Conservation (phyloP, 805 yeast genomes). For the Ogataea haglerorum region DNA sequence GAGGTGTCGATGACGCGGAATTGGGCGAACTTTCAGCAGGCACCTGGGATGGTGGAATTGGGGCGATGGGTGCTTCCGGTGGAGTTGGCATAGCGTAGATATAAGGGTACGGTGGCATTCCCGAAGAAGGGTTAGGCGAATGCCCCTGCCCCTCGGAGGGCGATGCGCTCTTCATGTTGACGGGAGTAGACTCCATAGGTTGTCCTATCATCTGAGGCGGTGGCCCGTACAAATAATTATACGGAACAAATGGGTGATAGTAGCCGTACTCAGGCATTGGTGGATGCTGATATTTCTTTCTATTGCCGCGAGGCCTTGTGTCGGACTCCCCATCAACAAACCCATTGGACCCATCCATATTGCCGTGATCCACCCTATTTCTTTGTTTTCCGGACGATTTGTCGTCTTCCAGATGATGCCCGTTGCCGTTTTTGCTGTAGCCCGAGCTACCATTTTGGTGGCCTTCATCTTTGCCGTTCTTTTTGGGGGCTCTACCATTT, state of each 20-base stretch:
- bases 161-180: slow-evolving; percentile 1
- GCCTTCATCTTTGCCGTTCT: slow-evolving; percentile 16
- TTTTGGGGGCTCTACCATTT: slow-evolving; percentile 5
- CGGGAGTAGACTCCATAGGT: slow-evolving; percentile 1
- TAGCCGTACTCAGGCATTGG: slow-evolving; percentile 15
- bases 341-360: slow-evolving; percentile 2
- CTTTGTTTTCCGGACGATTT: slow-evolving; percentile 1
- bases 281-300: slow-evolving; percentile 5
- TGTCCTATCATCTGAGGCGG: slow-evolving; percentile 7
- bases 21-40: slow-evolving; percentile 2
- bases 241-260: slow-evolving; percentile 15
- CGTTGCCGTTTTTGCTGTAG: slow-evolving; percentile 22
- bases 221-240: slow-evolving; percentile 10
- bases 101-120: slow-evolving; percentile 14
- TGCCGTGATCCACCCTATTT: not conserved
- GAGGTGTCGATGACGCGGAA: slow-evolving; percentile 6
- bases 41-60: not conserved
- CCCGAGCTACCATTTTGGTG: slow-evolving; percentile 24
- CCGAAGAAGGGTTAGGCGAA: slow-evolving; percentile 2
- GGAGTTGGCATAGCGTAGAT: slow-evolving; percentile 13
- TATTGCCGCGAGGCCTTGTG: slow-evolving; percentile 5
- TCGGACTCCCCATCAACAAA: slow-evolving; percentile 18
- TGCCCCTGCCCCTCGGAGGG: slow-evolving; percentile 1
- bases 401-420: slow-evolving; percentile 22
- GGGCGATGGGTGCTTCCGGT: not conserved